phyloP scores from a whole-genome alignment of 2,329 filamentous ascomycete genomes.

The Aphanocladium album region DNA sequence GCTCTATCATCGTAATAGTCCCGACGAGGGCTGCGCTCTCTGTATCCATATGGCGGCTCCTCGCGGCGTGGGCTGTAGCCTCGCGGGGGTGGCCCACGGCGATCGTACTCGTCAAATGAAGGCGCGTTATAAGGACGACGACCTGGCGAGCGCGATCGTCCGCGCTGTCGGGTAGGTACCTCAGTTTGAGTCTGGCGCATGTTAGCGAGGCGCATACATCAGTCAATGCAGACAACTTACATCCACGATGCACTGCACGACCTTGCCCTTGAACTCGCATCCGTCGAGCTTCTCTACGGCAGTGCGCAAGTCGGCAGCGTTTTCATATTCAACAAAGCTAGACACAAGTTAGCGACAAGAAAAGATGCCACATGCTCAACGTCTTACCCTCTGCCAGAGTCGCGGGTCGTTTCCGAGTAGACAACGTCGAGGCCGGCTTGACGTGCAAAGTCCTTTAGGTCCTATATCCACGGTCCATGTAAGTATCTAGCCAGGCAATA shows the following conservation, averaged over 20 bases:
- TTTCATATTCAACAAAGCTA: slow-evolving; percentile 98
- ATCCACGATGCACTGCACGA: slow-evolving; percentile 81
- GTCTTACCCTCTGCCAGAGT: slow-evolving; percentile 84
- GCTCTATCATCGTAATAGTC: slow-evolving; percentile 85
- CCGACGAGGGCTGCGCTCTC: slow-evolving; percentile 78
- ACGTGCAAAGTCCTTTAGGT: slow-evolving; percentile 98
- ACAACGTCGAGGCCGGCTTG: slow-evolving; percentile 96
- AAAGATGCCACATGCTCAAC: neutral
- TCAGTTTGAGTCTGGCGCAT: slow-evolving; percentile 68
- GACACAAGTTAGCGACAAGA: slow-evolving; percentile 13
- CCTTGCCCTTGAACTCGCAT: slow-evolving; percentile 85
- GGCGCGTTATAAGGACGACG: slow-evolving; percentile 62
- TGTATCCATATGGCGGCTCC: slow-evolving; percentile 66
- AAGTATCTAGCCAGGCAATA: slow-evolving; percentile 63
- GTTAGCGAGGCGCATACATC: slow-evolving; percentile 11
- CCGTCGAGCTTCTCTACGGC: slow-evolving; percentile 94
- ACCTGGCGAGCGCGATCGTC: slow-evolving; percentile 72
- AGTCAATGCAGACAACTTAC: slow-evolving; percentile 48
- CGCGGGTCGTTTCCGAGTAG: slow-evolving; percentile 92
- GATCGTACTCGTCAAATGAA: slow-evolving; percentile 73
- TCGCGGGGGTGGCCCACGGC: slow-evolving; percentile 69
- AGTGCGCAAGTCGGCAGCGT: slow-evolving; percentile 77
- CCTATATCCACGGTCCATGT: slow-evolving; percentile 82
- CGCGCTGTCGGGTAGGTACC: slow-evolving; percentile 60
- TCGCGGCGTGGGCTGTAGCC: slow-evolving; percentile 78